Evolutionary conservation across 75 land plant genomes (phyloP), one percentile per base, ranked within the genome.

Genomic region (Chamaecyparis obtusa): DNA sequence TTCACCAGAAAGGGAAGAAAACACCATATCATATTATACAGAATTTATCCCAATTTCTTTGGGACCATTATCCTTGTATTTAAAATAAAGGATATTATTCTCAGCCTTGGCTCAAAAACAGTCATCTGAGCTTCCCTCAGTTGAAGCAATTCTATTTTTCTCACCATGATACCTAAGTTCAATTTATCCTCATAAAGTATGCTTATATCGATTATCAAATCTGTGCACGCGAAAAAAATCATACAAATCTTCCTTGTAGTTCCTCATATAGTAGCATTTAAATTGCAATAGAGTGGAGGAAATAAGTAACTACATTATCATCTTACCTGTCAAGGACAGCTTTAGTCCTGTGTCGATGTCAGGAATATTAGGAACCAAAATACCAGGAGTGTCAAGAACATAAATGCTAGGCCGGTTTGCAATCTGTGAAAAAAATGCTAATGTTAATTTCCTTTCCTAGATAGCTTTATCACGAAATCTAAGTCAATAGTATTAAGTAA

Each of bases 331-430:
- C 83, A 96, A 85, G 56, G 99, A 95, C 46, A 97, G 98, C 91
- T 95, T 96, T 87, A 97, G 82, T 46, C 99, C 99, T 57, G 96
- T 96, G 84, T 95, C 99, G 13, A 94, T 90, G 84, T 95, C 92
- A 57, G 91, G 88, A 48, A 97, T 97, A 86, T 94, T 94, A 9
- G 99, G 99, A 88, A 97, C 96, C 83, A 97, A 90, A 46, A 97
- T 94, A 84, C 99, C 99, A 39, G 99, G 99, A 10, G 98, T 95
- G 89, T 97, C 99, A 69, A 96, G 88, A 36, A 97, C 96, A 92
- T 96, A 97, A 55, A 96, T 95, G 90, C 99, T 97, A 41, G 99
- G 99, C 14, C 87, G 90, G 85, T 94, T 93, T 36, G 96, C 99
- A 89, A 97, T 97, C 99, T 97, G 93, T 56, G 56, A 81, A 9